These are phyloP conservation scores for Halophytophthora batemanensis DNA, from an alignment of 352 stramenopile species.

Conservation along the genomic window DNA sequence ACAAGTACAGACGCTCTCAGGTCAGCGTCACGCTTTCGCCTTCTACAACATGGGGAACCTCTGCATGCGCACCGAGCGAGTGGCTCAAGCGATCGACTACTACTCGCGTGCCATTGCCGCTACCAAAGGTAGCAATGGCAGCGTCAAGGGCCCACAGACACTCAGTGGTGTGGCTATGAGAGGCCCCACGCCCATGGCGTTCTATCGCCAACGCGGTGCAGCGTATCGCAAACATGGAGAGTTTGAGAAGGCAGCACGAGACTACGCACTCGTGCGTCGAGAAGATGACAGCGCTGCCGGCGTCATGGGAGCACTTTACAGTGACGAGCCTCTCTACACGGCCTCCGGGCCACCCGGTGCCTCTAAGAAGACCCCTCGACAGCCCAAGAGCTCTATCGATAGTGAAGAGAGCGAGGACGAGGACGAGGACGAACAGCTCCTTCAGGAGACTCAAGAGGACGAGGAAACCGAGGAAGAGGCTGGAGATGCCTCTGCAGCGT, in stretches of 20 bases:
- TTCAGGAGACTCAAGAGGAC: slow-evolving; percentile 6
- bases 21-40: slow-evolving; percentile 32
- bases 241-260: slow-evolving; percentile 58
- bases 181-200: slow-evolving; percentile 21
- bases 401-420: slow-evolving; percentile 5
- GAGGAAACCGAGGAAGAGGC: slow-evolving; percentile 5
- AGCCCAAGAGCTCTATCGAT: neutral
- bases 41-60: slow-evolving; percentile 62
- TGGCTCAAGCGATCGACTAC: slow-evolving; percentile 39
- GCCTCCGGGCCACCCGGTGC: slow-evolving; percentile 3
- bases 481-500: slow-evolving; percentile 19
- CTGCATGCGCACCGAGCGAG: slow-evolving; percentile 32
- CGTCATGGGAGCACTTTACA: slow-evolving; percentile 3
- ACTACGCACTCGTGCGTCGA: slow-evolving; percentile 34
- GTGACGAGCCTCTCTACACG: slow-evolving; percentile 17
- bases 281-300: neutral
- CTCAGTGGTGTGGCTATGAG: neutral
- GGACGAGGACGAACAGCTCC: neutral
- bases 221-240: slow-evolving; percentile 55
- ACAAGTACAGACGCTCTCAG: slow-evolving; percentile 22
- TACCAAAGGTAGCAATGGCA: slow-evolving; percentile 14
- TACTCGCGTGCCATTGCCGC: slow-evolving; percentile 40
- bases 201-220: slow-evolving; percentile 52
- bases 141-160: slow-evolving; percentile 2
- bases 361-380: neutral